Conservation (phyloP, 2,329 filamentous ascomycete species). For the Sordariomycetes sp. region DNA sequence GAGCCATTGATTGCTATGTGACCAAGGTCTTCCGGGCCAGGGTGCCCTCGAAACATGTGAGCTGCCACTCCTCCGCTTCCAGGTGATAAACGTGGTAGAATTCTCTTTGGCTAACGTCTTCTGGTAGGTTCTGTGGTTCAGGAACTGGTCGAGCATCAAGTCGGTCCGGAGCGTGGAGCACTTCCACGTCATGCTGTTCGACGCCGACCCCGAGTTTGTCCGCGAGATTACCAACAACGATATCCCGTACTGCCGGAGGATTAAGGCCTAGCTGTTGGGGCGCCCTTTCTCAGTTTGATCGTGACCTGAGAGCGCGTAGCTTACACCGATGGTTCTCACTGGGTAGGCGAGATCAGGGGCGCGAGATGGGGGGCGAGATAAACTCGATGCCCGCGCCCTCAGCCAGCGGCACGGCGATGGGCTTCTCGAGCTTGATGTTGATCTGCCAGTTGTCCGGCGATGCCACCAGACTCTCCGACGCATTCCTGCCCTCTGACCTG, state of each 20-base stretch:
- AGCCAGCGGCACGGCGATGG: slow-evolving; percentile 61
- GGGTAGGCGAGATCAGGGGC: neutral
- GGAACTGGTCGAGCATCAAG: slow-evolving; percentile 77
- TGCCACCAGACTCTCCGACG: neutral
- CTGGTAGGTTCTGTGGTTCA: slow-evolving; percentile 32
- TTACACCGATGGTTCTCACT: neutral
- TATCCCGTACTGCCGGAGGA: slow-evolving; percentile 48
- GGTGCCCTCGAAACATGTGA: slow-evolving; percentile 41
- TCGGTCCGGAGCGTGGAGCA: slow-evolving; percentile 83
- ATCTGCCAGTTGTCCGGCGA: slow-evolving; percentile 33
- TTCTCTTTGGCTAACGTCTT: slow-evolving; percentile 4
- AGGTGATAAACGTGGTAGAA: neutral
- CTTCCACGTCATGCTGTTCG: slow-evolving; percentile 85
- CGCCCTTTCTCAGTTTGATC: neutral
- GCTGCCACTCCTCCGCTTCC: slow-evolving; percentile 11
- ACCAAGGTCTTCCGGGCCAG: slow-evolving; percentile 49
- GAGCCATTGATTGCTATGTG: slow-evolving; percentile 62
- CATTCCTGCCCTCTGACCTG: slow-evolving; percentile 3
- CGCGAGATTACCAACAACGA: slow-evolving; percentile 63
- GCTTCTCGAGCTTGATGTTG: slow-evolving; percentile 57
- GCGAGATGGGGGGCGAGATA: neutral
- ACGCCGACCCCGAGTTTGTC: slow-evolving; percentile 62
- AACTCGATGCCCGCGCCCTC: slow-evolving; percentile 58
- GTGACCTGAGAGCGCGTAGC: neutral
- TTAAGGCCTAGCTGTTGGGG: neutral